Evolutionary conservation across 345 rosid species (phyloP).

Genomic region (Barbarea vulgaris): DNA sequence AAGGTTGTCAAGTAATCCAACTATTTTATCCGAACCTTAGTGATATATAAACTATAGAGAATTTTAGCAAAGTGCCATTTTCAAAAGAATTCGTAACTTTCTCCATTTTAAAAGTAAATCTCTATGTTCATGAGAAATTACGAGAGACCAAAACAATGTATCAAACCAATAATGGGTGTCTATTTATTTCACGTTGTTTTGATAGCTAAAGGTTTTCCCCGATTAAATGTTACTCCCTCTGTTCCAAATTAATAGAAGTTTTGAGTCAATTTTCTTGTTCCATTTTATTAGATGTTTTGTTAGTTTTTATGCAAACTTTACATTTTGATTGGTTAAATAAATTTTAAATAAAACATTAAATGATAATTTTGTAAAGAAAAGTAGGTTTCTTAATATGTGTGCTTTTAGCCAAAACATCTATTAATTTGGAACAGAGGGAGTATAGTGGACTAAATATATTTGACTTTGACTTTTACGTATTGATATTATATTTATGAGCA

Average conservation of each 20-base stretch:
- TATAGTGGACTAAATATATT: not conserved
- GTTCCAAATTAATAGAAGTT: too few species aligned
- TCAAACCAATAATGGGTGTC: not conserved
- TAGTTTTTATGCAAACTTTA: too few species aligned
- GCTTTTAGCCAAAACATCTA: too few species aligned
- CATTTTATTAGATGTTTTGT: too few species aligned
- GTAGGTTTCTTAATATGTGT: too few species aligned
- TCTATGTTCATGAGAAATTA: not conserved
- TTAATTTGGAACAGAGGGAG: too few species aligned
- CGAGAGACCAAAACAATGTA: not conserved
- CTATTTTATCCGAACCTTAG: constrained; percentile 10
- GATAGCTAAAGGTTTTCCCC: not conserved
- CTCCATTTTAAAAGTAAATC: not conserved
- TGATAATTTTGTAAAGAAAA: too few species aligned
- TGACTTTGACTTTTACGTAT: constrained; percentile 14
- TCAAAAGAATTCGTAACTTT: not conserved
- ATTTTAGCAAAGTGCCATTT: not conserved
- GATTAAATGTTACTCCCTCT: not conserved
- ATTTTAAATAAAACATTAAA: too few species aligned
- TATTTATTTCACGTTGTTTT: not conserved
- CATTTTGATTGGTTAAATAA: too few species aligned
- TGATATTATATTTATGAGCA: not conserved
- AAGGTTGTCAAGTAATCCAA: not conserved
- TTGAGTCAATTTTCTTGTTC: too few species aligned
- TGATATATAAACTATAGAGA: not conserved